phyloP scores from a whole-genome alignment of 345 rosid genomes.

The Dimocarpus longan region DNA sequence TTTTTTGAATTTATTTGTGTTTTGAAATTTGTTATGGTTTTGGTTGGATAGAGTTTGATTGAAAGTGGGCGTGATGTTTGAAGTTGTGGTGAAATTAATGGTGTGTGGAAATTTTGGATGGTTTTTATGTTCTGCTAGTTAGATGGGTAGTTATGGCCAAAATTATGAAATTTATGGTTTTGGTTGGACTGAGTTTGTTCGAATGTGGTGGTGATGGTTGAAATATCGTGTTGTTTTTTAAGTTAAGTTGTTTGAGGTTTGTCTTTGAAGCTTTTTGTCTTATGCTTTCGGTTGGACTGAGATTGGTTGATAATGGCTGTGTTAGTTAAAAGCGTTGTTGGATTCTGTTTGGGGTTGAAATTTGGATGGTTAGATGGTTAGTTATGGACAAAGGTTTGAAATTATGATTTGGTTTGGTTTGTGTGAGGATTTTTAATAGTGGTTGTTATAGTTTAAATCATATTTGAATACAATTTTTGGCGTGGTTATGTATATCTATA shows the following conservation, averaged over 20 bases:
- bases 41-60: not conserved
- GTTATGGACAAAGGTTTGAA: not conserved
- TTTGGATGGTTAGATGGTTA: not conserved
- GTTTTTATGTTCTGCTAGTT: not conserved
- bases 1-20: not conserved
- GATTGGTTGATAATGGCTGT: not conserved
- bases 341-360: not conserved
- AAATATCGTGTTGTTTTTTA: too few species aligned
- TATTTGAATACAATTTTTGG: too few species aligned
- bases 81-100: not conserved
- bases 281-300: not conserved
- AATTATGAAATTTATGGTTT: not conserved
- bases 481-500: not conserved
- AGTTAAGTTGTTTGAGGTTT: too few species aligned
- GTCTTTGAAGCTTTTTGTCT: too few species aligned
- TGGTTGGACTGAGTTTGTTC: too few species aligned
- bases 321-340: not conserved
- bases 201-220: too few species aligned
- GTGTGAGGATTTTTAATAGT: too few species aligned
- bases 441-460: too few species aligned
- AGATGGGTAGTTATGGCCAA: not conserved
- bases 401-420: not conserved
- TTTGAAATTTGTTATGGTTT: not conserved
- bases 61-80: not conserved
- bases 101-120: not conserved